phyloP scores from a whole-genome alignment of 2,329 filamentous ascomycete species.

The Colletotrichum sp. region DNA sequence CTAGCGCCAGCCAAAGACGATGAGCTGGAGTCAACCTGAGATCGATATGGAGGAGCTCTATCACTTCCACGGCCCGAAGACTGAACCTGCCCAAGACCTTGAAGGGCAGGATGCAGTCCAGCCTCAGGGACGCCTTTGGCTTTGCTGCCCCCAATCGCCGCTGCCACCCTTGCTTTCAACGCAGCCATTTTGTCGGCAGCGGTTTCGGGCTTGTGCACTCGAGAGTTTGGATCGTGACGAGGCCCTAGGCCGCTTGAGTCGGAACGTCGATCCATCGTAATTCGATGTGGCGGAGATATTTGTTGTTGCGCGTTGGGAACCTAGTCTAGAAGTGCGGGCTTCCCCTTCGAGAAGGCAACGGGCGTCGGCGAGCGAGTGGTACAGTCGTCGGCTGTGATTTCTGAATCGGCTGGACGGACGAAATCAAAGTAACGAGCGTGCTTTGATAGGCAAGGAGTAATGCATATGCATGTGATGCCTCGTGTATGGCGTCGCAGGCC shows the following conservation, averaged over 20 bases:
- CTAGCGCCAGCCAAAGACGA: conserved; percentile 17
- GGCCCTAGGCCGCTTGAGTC: conserved; percentile 58
- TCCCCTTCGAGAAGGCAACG: background rate
- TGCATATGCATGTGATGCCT: background rate
- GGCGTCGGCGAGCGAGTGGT: background rate
- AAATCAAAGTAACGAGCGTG: background rate
- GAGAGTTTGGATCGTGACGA: conserved; percentile 57
- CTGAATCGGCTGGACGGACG: background rate
- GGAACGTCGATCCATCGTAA: conserved; percentile 56
- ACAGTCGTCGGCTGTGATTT: background rate
- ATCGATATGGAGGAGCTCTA: conserved; percentile 17
- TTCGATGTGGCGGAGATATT: background rate
- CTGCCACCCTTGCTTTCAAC: conserved; percentile 80
- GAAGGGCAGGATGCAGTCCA: conserved; percentile 78
- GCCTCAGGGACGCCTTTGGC: conserved; percentile 74
- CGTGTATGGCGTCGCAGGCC: background rate
- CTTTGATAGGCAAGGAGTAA: background rate
- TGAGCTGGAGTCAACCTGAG: conserved; percentile 16
- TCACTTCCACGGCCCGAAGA: conserved; percentile 43
- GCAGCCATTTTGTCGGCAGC: conserved; percentile 74
- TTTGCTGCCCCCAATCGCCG: conserved; percentile 68
- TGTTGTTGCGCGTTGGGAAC: background rate
- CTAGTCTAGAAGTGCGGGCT: background rate
- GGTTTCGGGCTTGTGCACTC: conserved; percentile 61
- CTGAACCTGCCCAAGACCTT: conserved; percentile 56